A percentile compares a stretch with the other conserved stretches of the same genome.
These are phyloP conservation scores for Bipolaris oryzae DNA, from an alignment of 2,329 filamentous ascomycete genomes.

Conservation along the genomic window DNA sequence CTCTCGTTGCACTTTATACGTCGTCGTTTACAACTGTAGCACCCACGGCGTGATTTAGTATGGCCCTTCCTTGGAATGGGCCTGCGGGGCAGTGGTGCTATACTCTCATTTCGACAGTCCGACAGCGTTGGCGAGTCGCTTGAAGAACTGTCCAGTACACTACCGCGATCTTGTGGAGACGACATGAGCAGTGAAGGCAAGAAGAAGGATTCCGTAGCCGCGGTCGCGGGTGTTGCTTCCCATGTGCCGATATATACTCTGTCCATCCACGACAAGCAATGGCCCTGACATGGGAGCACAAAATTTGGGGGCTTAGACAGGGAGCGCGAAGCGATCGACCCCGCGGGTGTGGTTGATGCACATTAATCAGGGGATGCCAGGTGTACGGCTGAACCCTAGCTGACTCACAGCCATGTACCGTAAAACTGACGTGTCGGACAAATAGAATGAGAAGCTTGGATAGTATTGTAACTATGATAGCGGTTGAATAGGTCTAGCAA, in stretches of 20 bases:
- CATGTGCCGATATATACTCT: constrained; percentile 38
- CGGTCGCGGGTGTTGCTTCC: constrained; percentile 24
- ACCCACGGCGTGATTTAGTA: constrained; percentile 69
- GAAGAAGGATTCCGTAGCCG: constrained; percentile 20
- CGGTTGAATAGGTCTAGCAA: constrained; percentile 18
- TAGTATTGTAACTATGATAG: constrained; percentile 14
- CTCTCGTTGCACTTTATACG: constrained; percentile 74
- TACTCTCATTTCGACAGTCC: constrained; percentile 25
- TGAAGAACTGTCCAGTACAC: constrained; percentile 34
- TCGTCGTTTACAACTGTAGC: constrained; percentile 70
- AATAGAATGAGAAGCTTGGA: constrained; percentile 23
- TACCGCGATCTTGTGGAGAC: constrained; percentile 27
- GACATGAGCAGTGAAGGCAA: constrained; percentile 26
- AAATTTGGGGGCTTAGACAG: constrained; percentile 5
- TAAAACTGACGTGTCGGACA: constrained; percentile 23
- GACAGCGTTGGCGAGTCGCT: constrained; percentile 41
- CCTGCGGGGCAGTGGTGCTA: constrained; percentile 39
- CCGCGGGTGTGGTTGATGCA: constrained; percentile 25
- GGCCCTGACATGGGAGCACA: constrained; percentile 13
- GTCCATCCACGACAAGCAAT: constrained; percentile 19
- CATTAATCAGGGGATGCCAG: constrained; percentile 34
- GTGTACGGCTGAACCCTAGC: constrained; percentile 30
- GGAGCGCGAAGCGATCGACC: constrained; percentile 31
- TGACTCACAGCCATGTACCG: constrained; percentile 41
- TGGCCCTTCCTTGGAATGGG: constrained; percentile 61